phyloP scores from a whole-genome alignment of 208 protist species.

The Naegleria gruberi region DNA sequence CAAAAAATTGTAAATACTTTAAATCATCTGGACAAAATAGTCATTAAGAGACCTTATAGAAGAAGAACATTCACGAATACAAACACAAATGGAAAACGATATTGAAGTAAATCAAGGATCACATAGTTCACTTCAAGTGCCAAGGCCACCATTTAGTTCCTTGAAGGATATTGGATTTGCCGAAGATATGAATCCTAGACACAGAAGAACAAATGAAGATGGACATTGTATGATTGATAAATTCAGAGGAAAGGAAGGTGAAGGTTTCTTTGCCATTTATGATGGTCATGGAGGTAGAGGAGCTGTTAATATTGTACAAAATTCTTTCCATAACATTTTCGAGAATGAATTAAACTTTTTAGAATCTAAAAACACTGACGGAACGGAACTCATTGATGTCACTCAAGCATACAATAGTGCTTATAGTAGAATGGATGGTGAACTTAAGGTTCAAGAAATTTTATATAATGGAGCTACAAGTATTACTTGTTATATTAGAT shows the following conservation, averaged over 20 bases:
- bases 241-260: neutral
- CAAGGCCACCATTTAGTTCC: neutral
- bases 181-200: neutral
- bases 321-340: neutral
- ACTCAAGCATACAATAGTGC: neutral
- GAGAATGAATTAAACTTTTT: neutral
- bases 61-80: no score
- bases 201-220: slow-evolving; percentile 6
- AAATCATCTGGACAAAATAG: no score
- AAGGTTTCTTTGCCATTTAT: slow-evolving; percentile 7
- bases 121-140: neutral
- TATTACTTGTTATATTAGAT: neutral
- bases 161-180: slow-evolving; percentile 5
- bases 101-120: neutral
- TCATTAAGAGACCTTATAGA: no score
- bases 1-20: no score
- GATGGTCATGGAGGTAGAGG: neutral
- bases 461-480: neutral
- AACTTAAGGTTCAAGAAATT: neutral
- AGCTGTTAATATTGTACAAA: neutral
- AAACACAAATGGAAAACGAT: neutral
- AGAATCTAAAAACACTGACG: neutral
- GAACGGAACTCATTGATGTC: neutral
- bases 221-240: neutral
- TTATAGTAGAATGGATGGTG: neutral